Evolutionary conservation across 352 stramenopile genomes (phyloP).

Genomic region (Phytophthora nicotianae): DNA sequence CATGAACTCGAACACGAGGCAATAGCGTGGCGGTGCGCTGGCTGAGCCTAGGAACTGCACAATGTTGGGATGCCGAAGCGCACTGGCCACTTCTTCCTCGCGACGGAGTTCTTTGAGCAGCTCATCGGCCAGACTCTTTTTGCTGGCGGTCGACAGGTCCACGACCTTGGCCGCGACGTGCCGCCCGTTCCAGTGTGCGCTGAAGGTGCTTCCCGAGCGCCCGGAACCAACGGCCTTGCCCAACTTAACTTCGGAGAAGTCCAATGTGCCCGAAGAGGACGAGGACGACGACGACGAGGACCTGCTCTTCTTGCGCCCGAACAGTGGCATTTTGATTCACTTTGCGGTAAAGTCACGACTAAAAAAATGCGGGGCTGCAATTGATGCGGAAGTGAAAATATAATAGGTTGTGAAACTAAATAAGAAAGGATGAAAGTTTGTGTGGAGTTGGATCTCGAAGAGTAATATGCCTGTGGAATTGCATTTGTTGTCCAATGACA

Average conservation of each 20-base stretch:
- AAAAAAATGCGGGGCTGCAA: slow-evolving; percentile 4
- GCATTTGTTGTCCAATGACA: background rate
- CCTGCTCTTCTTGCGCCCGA: slow-evolving; percentile 29
- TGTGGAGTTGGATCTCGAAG: too few relatives aligned
- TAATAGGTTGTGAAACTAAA: background rate
- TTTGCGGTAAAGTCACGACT: slow-evolving; percentile 5
- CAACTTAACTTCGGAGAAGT: slow-evolving; percentile 56
- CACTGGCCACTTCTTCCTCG: slow-evolving; percentile 62
- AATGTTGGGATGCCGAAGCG: slow-evolving; percentile 61
- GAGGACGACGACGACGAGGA: slow-evolving; percentile 19
- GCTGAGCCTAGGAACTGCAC: slow-evolving; percentile 63
- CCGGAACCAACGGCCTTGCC: slow-evolving; percentile 49
- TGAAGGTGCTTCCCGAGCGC: slow-evolving; percentile 62
- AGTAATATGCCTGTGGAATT: background rate
- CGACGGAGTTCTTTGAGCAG: slow-evolving; percentile 59
- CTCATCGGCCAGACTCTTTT: slow-evolving; percentile 43
- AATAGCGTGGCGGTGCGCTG: slow-evolving; percentile 57
- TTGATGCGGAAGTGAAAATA: background rate
- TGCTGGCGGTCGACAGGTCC: slow-evolving; percentile 33
- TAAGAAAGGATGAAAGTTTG: too few relatives aligned
- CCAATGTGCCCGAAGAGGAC: slow-evolving; percentile 20
- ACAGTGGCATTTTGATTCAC: slow-evolving; percentile 21
- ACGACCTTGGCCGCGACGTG: slow-evolving; percentile 63
- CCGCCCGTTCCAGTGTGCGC: slow-evolving; percentile 52
- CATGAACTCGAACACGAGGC: slow-evolving; percentile 75